Base-by-base conservation (phyloP, 768 basidiomycete genomes). In the Solioccasus polychromus region DNA sequence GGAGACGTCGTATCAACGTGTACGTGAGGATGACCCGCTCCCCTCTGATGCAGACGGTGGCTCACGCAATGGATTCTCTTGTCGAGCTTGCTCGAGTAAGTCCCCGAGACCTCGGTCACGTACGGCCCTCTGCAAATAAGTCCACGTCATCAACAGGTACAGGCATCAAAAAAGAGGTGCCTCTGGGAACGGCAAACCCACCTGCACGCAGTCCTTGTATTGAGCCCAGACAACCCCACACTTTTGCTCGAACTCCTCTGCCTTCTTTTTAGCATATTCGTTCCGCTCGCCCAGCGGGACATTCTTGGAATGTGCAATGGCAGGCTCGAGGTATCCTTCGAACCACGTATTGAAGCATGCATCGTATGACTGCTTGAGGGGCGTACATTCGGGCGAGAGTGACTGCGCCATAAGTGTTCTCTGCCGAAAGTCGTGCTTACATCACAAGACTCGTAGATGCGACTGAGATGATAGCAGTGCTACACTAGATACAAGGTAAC, bases 261-360 rank as follows among this genome's bases (percentile, higher is more conserved):
- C 89, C 67, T 93, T 94, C 48, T 78, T 68, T 55, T 82, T 80
- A 3, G 86, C 81, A 58, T 85, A 83, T 36, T 72, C 77, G 14
- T 74, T 69, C 37, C 80, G 79, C 45, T 76, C 69, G 42, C 75
- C 70, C 11, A 66, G 57, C 14, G 71, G 54, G 20, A 69, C 55
- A 14, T 68, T 67, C 12, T 73, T 67, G 44, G 73, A 58, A 25
- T 68, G 62, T 22, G 68, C 58, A 15, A 85, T 72, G 9, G 81
- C 83, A 8, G 92, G 92, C 59, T 92, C 87, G 19, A 97, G 81
- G 64, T 97, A 99, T 10, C 90, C 92, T 66, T 96, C 93, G 56
- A 99, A 93, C 95, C 94, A 97, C 8, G 87, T 80, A 59, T 96
- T 96, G 72, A 98, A 98, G 73, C 94, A 98, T 0, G 88, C 73